These are phyloP conservation scores for Monoraphidium neglectum DNA, from an alignment of 139 green algal genomes.

Conservation along the genomic window DNA sequence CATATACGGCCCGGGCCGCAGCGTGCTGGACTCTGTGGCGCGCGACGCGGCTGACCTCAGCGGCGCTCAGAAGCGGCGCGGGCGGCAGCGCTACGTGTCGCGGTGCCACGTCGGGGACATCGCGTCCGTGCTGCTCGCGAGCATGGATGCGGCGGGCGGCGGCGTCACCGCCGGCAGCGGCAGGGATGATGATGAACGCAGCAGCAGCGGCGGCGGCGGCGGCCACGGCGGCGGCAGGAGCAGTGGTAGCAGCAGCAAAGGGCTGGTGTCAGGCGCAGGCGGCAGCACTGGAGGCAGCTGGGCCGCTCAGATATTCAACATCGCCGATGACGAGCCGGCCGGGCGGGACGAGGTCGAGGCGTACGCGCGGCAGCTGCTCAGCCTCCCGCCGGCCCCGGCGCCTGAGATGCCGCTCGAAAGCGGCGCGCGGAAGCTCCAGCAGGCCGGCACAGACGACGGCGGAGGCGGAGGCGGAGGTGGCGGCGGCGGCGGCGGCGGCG, in stretches of 20 bases:
- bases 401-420: background rate
- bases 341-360: slow-evolving; percentile 47
- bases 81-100: slow-evolving; percentile 52
- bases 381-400: too few relatives aligned
- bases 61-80: slow-evolving; percentile 39
- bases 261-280: too few relatives aligned
- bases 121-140: background rate
- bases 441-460: background rate
- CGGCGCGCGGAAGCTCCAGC: background rate
- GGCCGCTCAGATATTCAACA: slow-evolving; percentile 60
- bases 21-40: slow-evolving; percentile 48
- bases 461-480: background rate
- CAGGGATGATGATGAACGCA: too few relatives aligned
- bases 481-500: background rate
- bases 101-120: slow-evolving; percentile 81
- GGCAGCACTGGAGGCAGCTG: too few relatives aligned
- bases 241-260: too few relatives aligned
- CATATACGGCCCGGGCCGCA: slow-evolving; percentile 77
- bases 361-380: slow-evolving; percentile 51
- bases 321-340: slow-evolving; percentile 80
- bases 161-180: too few relatives aligned
- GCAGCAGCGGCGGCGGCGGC: too few relatives aligned
- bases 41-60: background rate
- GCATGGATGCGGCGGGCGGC: background rate
- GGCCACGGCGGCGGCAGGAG: background rate